Percentiles rank a stretch among this genome's conserved stretches.
phyloP scores from a whole-genome alignment of 192 early-diverging fungal species.

The Rhizophagus clarus region DNA sequence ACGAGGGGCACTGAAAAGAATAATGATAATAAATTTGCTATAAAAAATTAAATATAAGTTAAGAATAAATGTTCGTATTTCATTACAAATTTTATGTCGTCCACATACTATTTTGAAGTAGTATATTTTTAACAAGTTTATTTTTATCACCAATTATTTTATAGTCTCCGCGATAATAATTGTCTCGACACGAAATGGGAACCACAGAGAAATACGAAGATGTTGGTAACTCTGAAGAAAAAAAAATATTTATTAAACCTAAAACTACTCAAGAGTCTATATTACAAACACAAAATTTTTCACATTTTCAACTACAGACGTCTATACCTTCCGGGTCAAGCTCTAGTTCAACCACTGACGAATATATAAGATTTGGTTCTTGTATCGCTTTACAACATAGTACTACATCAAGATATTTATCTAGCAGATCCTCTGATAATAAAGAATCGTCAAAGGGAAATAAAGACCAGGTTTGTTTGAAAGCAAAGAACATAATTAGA shows the following conservation, averaged over 20 bases:
- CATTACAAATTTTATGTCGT: neutral
- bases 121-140: too few relatives aligned
- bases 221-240: neutral
- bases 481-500: neutral
- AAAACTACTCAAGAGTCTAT: neutral
- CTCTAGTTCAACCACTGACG: conserved; percentile 24
- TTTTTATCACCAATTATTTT: neutral
- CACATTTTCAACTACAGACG: neutral
- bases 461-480: neutral
- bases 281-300: neutral
- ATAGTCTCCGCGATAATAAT: neutral
- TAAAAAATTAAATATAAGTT: too few relatives aligned
- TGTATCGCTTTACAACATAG: conserved; percentile 60
- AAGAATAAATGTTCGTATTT: too few relatives aligned
- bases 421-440: conserved; percentile 27
- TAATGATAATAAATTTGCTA: too few relatives aligned
- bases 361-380: conserved; percentile 46
- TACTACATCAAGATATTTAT: conserved; percentile 55
- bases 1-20: too few relatives aligned
- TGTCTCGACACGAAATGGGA: neutral
- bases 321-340: neutral
- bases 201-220: neutral
- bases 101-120: neutral
- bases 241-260: neutral
- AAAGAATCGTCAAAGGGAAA: neutral